Evolutionary conservation across 2,329 filamentous ascomycete genomes (phyloP).

Genomic region (Neopestalotiopsis clavispora): DNA sequence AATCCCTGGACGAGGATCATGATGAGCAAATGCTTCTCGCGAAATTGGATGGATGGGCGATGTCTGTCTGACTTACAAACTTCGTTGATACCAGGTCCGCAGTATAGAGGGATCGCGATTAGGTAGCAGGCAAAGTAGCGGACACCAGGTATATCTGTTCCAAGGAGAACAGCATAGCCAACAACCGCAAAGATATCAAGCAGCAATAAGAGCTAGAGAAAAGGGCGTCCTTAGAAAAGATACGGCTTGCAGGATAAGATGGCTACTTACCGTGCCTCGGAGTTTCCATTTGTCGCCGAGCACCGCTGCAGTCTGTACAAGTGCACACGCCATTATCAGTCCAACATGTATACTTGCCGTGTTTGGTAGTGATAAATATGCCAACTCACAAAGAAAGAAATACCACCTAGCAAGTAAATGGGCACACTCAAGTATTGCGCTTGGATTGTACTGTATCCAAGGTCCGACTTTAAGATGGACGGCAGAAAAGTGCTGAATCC

Average conservation of each 20-base stretch:
- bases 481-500: slow-evolving; percentile 72
- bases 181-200: slow-evolving; percentile 59
- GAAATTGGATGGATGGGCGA: not conserved
- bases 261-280: not conserved
- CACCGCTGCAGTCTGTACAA: not conserved
- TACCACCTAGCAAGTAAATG: slow-evolving; percentile 67
- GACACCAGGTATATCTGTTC: slow-evolving; percentile 55
- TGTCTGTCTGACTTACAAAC: slow-evolving; percentile 31
- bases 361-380: slow-evolving; percentile 28
- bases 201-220: slow-evolving; percentile 63
- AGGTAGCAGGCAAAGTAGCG: slow-evolving; percentile 68
- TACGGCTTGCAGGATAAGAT: not conserved
- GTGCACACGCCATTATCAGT: not conserved
- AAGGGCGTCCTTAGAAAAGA: slow-evolving; percentile 30
- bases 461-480: slow-evolving; percentile 65
- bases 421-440: slow-evolving; percentile 73
- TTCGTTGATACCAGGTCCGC: slow-evolving; percentile 39
- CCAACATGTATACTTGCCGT: not conserved
- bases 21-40: not conserved
- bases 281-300: not conserved
- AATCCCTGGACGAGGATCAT: slow-evolving; percentile 28
- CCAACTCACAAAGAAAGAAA: slow-evolving; percentile 63
- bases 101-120: slow-evolving; percentile 65
- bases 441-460: slow-evolving; percentile 55
- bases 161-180: slow-evolving; percentile 63